These are phyloP conservation scores for Globisporangium cylindrosporum DNA, from an alignment of 352 stramenopile genomes.

Conservation along the genomic window DNA sequence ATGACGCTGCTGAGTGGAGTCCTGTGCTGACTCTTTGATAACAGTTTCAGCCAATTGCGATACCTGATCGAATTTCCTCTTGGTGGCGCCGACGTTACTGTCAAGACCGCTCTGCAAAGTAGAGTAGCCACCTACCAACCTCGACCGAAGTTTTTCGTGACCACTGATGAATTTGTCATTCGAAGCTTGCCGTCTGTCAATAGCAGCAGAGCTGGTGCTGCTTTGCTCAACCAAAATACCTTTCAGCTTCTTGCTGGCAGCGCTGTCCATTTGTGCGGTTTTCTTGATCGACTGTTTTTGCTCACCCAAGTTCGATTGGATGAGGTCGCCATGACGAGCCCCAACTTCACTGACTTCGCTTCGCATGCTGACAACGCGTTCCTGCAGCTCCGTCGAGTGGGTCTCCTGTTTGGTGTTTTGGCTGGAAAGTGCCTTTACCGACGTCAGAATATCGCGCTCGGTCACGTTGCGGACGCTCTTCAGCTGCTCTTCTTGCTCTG, in stretches of 20 bases:
- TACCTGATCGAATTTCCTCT: slow-evolving; percentile 26
- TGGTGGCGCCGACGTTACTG: slow-evolving; percentile 28
- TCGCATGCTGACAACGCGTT: slow-evolving; percentile 28
- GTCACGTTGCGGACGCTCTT: slow-evolving; percentile 29
- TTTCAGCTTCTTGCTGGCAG: slow-evolving; percentile 15
- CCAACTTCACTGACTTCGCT: slow-evolving; percentile 20
- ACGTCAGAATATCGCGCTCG: slow-evolving; percentile 35
- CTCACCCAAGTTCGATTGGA: slow-evolving; percentile 22
- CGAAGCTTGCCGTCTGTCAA: slow-evolving; percentile 20
- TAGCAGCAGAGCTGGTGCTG: slow-evolving; percentile 13
- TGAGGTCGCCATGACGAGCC: slow-evolving; percentile 23
- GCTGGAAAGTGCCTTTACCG: slow-evolving; percentile 28
- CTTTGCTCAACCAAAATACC: slow-evolving; percentile 28
- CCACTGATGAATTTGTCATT: slow-evolving; percentile 28
- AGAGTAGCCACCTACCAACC: slow-evolving; percentile 23
- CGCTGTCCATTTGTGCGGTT: not conserved
- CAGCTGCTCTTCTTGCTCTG: slow-evolving; percentile 39
- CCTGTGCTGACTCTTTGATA: slow-evolving; percentile 24
- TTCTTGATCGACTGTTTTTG: slow-evolving; percentile 16
- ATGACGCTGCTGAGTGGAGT: slow-evolving; percentile 31
- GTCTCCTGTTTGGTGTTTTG: slow-evolving; percentile 33
- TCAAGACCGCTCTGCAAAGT: slow-evolving; percentile 30
- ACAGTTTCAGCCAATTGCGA: slow-evolving; percentile 26
- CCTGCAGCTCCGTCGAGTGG: slow-evolving; percentile 23
- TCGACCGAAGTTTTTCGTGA: slow-evolving; percentile 27